phyloP scores from a whole-genome alignment of 176 grass and related monocot genomes.

The Triticum timopheevii region DNA sequence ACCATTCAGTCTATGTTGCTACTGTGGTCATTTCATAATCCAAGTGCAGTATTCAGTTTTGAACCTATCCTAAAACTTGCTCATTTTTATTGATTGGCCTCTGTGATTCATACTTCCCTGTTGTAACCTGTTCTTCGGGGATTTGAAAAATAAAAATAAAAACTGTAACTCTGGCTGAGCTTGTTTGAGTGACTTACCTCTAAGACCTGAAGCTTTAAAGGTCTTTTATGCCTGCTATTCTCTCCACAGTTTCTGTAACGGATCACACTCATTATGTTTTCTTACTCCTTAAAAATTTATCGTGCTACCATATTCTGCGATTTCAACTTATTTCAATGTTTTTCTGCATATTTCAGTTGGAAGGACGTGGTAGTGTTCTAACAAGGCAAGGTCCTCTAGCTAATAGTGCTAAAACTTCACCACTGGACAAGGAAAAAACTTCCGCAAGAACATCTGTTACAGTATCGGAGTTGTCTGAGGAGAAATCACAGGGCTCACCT shows the following conservation, averaged over 20 bases:
- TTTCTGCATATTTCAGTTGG: constrained; percentile 50
- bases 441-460: constrained; percentile 38
- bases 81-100: background rate
- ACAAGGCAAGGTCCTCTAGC: constrained; percentile 51
- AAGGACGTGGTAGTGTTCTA: constrained; percentile 46
- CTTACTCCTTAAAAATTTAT: background rate
- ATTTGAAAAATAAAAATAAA: background rate
- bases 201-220: background rate
- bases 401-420: constrained; percentile 53
- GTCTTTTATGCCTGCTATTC: background rate
- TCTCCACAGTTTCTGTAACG: background rate
- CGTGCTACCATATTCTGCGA: background rate
- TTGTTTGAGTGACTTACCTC: constrained; percentile 1
- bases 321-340: background rate
- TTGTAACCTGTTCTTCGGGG: background rate
- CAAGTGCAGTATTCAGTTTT: background rate
- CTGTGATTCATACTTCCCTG: background rate
- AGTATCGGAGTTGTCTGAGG: constrained; percentile 45
- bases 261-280: background rate
- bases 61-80: background rate
- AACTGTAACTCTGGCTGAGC: background rate
- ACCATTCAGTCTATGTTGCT: background rate
- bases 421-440: constrained; percentile 67
- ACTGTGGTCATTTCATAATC: background rate
- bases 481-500: constrained; percentile 59